Evolutionary conservation across 768 basidiomycete species (phyloP), one percentile per base, ranked within the genome.

Genomic region (Termitomyces sp.): DNA sequence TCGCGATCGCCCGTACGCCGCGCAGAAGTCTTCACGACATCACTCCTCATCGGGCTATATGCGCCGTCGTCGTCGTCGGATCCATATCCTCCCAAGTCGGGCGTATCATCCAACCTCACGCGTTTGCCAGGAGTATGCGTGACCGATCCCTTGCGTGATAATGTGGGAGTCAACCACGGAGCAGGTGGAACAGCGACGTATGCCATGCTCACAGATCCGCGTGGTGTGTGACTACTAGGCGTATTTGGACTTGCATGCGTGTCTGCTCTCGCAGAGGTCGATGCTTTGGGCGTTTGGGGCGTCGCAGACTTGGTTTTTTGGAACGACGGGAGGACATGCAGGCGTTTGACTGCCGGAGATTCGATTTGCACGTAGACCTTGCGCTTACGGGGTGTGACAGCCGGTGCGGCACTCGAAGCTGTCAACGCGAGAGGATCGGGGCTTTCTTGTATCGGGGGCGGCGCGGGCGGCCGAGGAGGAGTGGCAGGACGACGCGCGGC

Each of bases 1-100:
- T 92, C 90, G 39, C 91, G 76, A 54, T 88, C 90, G 4, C 88
- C 88, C 1, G 85, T 86, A 22, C 84, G 79, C 51, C 81, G 79
- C 41, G 75, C 77, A 34, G 84, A 82, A 18, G 77, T 80, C 65
- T 78, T 80, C 5, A 74, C 66, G 24, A 69, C 73, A 42, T 79
- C 74, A 34, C 55, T 54, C 28, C 66, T 59, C 45, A 68, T 73
- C n/a, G 64, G 70, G 44, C 68, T 69, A 61, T 71, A 60, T 18
- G 29, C 28, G 59, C 68, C 59, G 16, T 63, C 64, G 36, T 76
- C 78, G 4, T 82, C 81, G 2, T 78, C 80, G 1, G 82, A 82
- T 2, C 83, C 84, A 66, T 82, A 85, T 16, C 86, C 79, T 52
- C 84, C 79, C 56, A 87, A 63, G 66, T 84, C 75, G 53, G 76